phyloP scores from a whole-genome alignment of 805 yeast genomes.

The Myxozyma lipomycoides region DNA sequence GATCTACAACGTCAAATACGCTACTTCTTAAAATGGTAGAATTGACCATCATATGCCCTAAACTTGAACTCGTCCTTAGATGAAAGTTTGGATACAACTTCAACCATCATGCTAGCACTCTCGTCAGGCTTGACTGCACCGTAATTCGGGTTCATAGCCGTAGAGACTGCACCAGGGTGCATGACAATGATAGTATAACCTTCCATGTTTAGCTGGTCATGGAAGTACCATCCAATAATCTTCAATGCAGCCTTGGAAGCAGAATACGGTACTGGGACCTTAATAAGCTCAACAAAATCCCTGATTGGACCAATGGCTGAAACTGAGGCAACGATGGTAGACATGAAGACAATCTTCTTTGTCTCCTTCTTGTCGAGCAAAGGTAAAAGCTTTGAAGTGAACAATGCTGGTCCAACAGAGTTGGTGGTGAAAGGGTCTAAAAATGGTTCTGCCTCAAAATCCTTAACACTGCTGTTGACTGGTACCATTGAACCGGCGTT shows the following conservation, averaged over 20 bases:
- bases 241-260: neutral
- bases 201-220: neutral
- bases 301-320: neutral
- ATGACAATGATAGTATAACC: neutral
- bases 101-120: neutral
- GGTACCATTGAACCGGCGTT: neutral
- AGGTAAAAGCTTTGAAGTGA: neutral
- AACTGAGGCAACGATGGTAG: neutral
- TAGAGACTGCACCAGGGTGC: neutral
- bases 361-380: neutral
- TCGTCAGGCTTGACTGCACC: neutral
- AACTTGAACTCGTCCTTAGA: constrained; percentile 1
- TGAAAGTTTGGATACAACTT: neutral
- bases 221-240: neutral
- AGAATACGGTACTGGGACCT: neutral
- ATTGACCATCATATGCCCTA: constrained; percentile 3
- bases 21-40: neutral
- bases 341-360: neutral
- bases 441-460: neutral
- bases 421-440: neutral
- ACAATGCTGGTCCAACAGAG: neutral
- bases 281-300: neutral
- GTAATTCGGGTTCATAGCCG: neutral
- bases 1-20: too few species aligned
- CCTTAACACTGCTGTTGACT: neutral